phyloP scores from a whole-genome alignment of 768 basidiomycete species.

The Pulveroboletus ravenelii region DNA sequence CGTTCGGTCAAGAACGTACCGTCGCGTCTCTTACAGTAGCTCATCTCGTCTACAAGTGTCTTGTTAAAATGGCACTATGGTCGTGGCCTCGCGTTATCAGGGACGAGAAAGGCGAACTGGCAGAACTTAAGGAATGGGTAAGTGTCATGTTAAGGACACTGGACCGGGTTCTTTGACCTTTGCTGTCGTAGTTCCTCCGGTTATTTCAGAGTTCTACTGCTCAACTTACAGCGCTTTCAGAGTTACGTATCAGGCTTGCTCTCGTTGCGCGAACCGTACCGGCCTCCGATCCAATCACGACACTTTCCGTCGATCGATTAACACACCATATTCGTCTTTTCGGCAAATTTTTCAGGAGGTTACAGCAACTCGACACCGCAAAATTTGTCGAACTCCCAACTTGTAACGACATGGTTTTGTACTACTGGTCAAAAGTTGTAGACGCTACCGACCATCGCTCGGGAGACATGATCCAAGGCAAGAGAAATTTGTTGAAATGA shows the following conservation, averaged over 20 bases:
- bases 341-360: slow-evolving; percentile 75
- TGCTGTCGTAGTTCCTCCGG: slow-evolving; percentile 45
- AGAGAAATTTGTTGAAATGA: slow-evolving; percentile 2
- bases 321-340: slow-evolving; percentile 67
- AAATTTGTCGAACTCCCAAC: slow-evolving; percentile 61
- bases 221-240: slow-evolving; percentile 52
- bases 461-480: slow-evolving; percentile 54
- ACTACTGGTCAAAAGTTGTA: slow-evolving; percentile 78
- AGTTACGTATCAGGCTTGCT: slow-evolving; percentile 53
- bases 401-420: slow-evolving; percentile 65
- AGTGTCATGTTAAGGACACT: slow-evolving; percentile 13
- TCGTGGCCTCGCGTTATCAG: slow-evolving; percentile 54
- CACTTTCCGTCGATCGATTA: slow-evolving; percentile 50
- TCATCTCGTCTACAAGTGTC: slow-evolving; percentile 71
- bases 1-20: slow-evolving; percentile 36
- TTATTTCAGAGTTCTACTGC: slow-evolving; percentile 56
- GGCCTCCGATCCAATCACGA: slow-evolving; percentile 32
- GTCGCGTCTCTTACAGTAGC: slow-evolving; percentile 49
- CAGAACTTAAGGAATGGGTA: slow-evolving; percentile 52
- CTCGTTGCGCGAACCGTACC: slow-evolving; percentile 37
- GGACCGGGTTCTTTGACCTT: slow-evolving; percentile 1
- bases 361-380: slow-evolving; percentile 56
- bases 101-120: slow-evolving; percentile 39
- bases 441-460: slow-evolving; percentile 55
- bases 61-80: slow-evolving; percentile 69